Evolutionary conservation across 176 grass and related monocot genomes (phyloP).

Genomic region (Lolium multiflorum): DNA sequence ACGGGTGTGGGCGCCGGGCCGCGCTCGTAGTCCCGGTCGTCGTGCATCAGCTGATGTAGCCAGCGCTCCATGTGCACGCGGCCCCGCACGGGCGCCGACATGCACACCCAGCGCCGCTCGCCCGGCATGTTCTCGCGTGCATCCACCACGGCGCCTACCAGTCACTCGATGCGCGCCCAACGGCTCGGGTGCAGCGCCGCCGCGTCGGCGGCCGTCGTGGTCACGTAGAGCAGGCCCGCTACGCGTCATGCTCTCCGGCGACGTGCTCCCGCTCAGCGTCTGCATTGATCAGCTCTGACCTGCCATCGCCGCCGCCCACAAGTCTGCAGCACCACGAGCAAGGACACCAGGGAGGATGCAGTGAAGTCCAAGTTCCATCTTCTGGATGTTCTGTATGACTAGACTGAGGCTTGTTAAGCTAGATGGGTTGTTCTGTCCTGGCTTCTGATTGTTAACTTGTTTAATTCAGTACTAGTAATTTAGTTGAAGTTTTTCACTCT

Average conservation of each 20-base stretch:
- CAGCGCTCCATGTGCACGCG: constrained; percentile 70
- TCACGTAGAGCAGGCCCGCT: constrained; percentile 61
- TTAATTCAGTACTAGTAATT: too few relatives aligned
- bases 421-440: too few relatives aligned
- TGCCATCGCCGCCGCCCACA: background rate
- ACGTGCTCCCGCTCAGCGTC: background rate
- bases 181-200: constrained; percentile 30
- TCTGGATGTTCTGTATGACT: background rate
- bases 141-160: constrained; percentile 58
- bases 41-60: constrained; percentile 76
- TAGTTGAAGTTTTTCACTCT: too few relatives aligned
- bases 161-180: constrained; percentile 59
- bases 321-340: background rate
- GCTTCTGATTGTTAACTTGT: too few relatives aligned
- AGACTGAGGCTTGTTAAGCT: too few relatives aligned
- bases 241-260: constrained; percentile 31
- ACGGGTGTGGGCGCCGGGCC: constrained; percentile 48
- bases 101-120: constrained; percentile 51
- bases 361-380: background rate
- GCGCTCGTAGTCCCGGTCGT: constrained; percentile 69
- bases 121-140: constrained; percentile 48
- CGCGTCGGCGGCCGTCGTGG: background rate
- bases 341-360: background rate
- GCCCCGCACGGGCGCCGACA: constrained; percentile 51
- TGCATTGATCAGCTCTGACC: background rate